Conservation (phyloP, 306 rosid genomes). For the Corylus americana region DNA sequence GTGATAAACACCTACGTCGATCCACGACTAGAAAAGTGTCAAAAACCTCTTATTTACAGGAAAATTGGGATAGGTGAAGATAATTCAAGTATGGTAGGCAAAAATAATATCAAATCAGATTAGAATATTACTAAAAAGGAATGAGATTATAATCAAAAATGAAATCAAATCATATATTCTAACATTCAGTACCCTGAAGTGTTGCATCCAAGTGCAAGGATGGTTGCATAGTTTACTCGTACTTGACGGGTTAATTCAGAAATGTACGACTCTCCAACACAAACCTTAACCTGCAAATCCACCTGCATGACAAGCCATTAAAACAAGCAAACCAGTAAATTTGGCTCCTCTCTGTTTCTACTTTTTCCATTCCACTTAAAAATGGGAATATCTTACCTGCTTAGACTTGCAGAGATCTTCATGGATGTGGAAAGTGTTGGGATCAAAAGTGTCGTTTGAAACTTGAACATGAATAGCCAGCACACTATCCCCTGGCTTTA, state of each 20-base stretch:
- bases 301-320: conserved; percentile 32
- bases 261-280: conserved; percentile 43
- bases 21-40: too few species aligned
- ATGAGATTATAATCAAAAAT: too few species aligned
- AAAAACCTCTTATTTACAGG: too few species aligned
- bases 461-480: conserved; percentile 38
- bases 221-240: conserved; percentile 36
- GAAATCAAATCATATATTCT: too few species aligned
- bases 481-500: conserved; percentile 35
- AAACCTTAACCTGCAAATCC: conserved; percentile 49
- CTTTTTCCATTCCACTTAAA: neutral
- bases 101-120: too few species aligned
- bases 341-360: too few species aligned
- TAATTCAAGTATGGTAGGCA: too few species aligned
- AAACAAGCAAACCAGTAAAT: too few species aligned
- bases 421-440: conserved; percentile 51
- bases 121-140: too few species aligned
- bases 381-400: conserved; percentile 23
- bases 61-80: too few species aligned
- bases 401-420: conserved; percentile 55
- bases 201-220: conserved; percentile 49
- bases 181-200: conserved; percentile 31
- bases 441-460: conserved; percentile 35
- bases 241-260: conserved; percentile 43
- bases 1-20: too few species aligned